Base-by-base conservation (phyloP, 1,284 basidiomycete genomes). In the Ceratobasidium sp. region DNA sequence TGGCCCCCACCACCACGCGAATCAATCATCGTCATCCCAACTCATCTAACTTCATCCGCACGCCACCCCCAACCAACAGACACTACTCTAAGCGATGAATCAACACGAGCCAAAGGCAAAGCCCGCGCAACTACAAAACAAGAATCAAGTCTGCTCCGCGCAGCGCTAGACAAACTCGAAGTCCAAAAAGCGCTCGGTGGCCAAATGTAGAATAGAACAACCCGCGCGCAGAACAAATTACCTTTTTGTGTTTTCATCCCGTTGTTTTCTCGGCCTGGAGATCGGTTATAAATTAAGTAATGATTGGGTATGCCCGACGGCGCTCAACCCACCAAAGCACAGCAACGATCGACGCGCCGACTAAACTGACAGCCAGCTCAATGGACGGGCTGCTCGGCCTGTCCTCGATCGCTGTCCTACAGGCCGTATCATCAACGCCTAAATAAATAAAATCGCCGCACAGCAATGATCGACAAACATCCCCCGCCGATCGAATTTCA, bases 1-100 rank as follows among this genome's bases (percentile, higher is more conserved):
- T 94, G 93, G 93, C 93, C 93, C 2, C 91, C 92, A 92, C 92
- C 2, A 85, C 89, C 26, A 93, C 90, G 1, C 92, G 92, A 0
- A 87, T 93, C 77, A 3, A 42, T 68, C 33, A 78, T 78, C 62
- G 70, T 75, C 3, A 78, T 78, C 50, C 91, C 92, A 1, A 87
- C 91, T 0, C 89, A 92, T 78, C 85, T 92, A 13, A 87, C 89
- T 1, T 84, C 85, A 1, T 75, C 66, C 3, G 71, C 68, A 40
- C 66, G 50, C 17, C 44, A 20, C 33, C 2, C 54, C 23, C 59
- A 52, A 38, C 54, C 26, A 28, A 9, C 61, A 42, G 54, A 48
- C 10, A 61, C 52, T 17, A n/a, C 33, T 23, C 50, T 48, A 62
- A 61, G 59, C 38, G 38, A 66, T 0, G 52, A 56, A 20, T 23